Conservation (phyloP, 192 early-diverging fungal genomes). For the Rhizoclosmatium globosum region DNA sequence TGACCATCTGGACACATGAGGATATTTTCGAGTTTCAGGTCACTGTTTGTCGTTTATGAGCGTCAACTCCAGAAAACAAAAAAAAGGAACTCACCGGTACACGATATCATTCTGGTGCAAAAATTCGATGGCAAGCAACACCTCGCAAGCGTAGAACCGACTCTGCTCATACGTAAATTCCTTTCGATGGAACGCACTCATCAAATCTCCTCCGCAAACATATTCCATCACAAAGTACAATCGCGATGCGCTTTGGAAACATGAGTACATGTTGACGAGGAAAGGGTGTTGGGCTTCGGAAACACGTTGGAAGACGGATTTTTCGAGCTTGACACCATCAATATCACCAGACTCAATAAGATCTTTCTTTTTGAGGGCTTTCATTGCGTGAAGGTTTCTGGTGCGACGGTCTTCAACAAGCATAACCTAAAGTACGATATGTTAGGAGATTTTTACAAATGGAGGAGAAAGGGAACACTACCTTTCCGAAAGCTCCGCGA, state of each 20-base stretch:
- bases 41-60: slow-evolving; percentile 54
- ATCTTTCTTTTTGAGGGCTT: slow-evolving; percentile 93
- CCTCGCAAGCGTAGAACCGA: slow-evolving; percentile 95
- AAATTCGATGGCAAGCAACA: slow-evolving; percentile 92
- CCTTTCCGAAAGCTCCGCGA: slow-evolving; percentile 97
- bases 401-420: slow-evolving; percentile 86
- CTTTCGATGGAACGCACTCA: slow-evolving; percentile 92
- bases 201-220: slow-evolving; percentile 95
- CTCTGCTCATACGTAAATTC: slow-evolving; percentile 81
- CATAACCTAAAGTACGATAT: slow-evolving; percentile 70
- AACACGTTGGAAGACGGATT: slow-evolving; percentile 91
- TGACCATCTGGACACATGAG: slow-evolving; percentile 91
- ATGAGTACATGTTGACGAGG: slow-evolving; percentile 93
- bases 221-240: slow-evolving; percentile 99
- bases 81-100: slow-evolving; percentile 64
- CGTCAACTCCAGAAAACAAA: slow-evolving; percentile 4
- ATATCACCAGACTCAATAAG: slow-evolving; percentile 96
- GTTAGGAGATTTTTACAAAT: too few relatives aligned
- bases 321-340: slow-evolving; percentile 66
- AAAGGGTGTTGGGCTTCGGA: slow-evolving; percentile 90
- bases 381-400: slow-evolving; percentile 89
- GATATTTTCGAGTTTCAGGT: slow-evolving; percentile 97
- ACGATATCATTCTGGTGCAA: slow-evolving; percentile 94
- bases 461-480: background rate
- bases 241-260: slow-evolving; percentile 90